Evolutionary conservation across 495 filamentous ascomycete genomes (phyloP), one percentile per base, ranked within the genome.

Genomic region (Neurospora sp.): DNA sequence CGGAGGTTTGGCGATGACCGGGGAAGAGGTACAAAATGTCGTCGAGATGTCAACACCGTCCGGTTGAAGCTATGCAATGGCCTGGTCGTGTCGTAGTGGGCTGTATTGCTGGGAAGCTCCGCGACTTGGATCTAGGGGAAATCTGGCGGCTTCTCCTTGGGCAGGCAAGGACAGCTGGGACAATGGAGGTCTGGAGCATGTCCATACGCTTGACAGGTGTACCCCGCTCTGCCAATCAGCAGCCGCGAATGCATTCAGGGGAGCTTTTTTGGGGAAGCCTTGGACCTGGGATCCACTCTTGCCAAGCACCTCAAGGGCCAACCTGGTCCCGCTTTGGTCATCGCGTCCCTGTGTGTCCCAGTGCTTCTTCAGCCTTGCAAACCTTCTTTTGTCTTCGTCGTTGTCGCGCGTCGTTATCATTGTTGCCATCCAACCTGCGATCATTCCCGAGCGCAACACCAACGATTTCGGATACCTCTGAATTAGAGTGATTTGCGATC

Each of bases 121-220:
- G 54, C 54, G 54, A 31, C 54, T 62, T 62, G 54, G 27, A 35
- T 35, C 54, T 62, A 62, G 54, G 23, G 71, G 77, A 75, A 77
- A 82, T 79, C 79, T 82, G 80, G 78, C 80, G 80, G 79, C 75
- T 81, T 77, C 75, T 76, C 70, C 72, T 77, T 70, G 69, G 69
- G 75, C 20, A 73, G 27, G 40, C 69, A 71, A 73, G 74, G 72
- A 70, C 71, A 71, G 77, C 40, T 39, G 70, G n/a, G 73, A 46
- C n/a, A 35, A 35, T 35, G 31, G 31, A 41, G 73, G 69, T 44
- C 39, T 38, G 71, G 54, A 39, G 54, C 54, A 62, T 62, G 23
- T 62, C 54, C 54, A 62, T 12, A 62, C 54, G 54, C 20, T 31
- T 62, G 54, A 62, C 54, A 31, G 23, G 12, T 31, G 11, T 59